Evolutionary conservation across 1,284 basidiomycete genomes (phyloP).

Genomic region (Calocybe gambosa): DNA sequence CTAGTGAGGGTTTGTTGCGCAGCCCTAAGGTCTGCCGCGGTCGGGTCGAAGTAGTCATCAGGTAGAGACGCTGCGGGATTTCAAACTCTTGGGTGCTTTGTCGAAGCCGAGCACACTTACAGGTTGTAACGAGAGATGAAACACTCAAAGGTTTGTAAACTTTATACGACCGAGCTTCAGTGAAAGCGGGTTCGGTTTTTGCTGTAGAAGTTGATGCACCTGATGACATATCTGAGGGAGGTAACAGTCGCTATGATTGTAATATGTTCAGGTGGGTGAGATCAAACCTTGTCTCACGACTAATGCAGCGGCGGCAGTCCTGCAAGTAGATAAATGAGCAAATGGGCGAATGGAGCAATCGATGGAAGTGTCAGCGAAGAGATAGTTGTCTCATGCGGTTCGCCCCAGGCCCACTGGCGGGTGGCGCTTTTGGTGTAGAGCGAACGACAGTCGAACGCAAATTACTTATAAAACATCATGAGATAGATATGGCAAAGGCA

Average conservation of each 20-base stretch:
- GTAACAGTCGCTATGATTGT: slow-evolving; percentile 10
- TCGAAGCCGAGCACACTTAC: slow-evolving; percentile 17
- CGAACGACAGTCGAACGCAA: slow-evolving; percentile 70
- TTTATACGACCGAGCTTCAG: slow-evolving; percentile 15
- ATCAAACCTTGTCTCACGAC: slow-evolving; percentile 14
- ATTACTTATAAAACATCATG: slow-evolving; percentile 69
- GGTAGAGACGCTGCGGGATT: slow-evolving; percentile 37
- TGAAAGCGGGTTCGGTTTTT: background rate
- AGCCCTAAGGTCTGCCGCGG: slow-evolving; percentile 64
- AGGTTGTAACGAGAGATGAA: slow-evolving; percentile 14
- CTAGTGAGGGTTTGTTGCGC: slow-evolving; percentile 62
- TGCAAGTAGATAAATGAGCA: background rate
- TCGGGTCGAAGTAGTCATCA: slow-evolving; percentile 73
- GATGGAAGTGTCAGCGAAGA: slow-evolving; percentile 34
- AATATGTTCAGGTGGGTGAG: slow-evolving; percentile 15
- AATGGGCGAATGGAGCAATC: background rate
- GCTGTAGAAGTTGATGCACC: slow-evolving; percentile 1
- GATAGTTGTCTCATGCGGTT: slow-evolving; percentile 62
- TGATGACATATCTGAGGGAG: slow-evolving; percentile 8
- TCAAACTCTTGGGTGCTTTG: slow-evolving; percentile 2
- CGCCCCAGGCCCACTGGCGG: slow-evolving; percentile 67
- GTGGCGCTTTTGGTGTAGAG: slow-evolving; percentile 64
- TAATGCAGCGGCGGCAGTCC: background rate
- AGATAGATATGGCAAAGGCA: slow-evolving; percentile 7
- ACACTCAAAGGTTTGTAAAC: slow-evolving; percentile 33